Evolutionary conservation across 2,329 filamentous ascomycete genomes (phyloP), one percentile per base, ranked within the genome.

Genomic region (Dendrostoma leiphaemia): DNA sequence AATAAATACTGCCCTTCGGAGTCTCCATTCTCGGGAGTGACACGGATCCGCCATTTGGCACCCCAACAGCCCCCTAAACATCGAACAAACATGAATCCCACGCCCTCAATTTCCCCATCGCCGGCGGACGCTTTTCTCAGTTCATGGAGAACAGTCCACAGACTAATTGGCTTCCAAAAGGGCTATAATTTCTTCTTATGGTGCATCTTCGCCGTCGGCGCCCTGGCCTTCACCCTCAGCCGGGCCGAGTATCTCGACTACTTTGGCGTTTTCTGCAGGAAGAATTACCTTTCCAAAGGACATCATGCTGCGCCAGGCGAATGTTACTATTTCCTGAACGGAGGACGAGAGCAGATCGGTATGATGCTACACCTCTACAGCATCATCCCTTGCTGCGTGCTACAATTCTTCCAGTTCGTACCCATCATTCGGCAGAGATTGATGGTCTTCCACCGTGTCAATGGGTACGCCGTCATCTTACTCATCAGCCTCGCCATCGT

Each of bases 101-200:
- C 10, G 37, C 40, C 9, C 6, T 23, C 15, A 5, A 19, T 31
- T 15, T 45, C 40, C n/a, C 15, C 29, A 28, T 15, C 12, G 13
- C 17, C 32, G n/a, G 17, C 17, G 15, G 32, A 31, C 35, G 28
- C 7, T 23, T n/a, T 51, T 4, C 3, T 32, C 17, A 5, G 17
- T 13, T 31, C 24, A 4, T 35, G 48, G 61, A 61, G 66, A 26
- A 72, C 68, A 46, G 44, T 79, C 17, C 79, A 77, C 62, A 67
- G 70, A 40, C 67, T 73, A 3, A 54, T 84, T 24, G 82, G 82
- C 46, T 86, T 86, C 68, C 65, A 68, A 2, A 80, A 79, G 61
- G 72, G 71, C 32, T 84, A 83, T 71, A 85, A 83, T 64, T 82
- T 85, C 59, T 59, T 70, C 34, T 69, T 85, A 2, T 85, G 75